phyloP scores from a whole-genome alignment of 805 yeast species.

The Ogataea dorogensis region DNA sequence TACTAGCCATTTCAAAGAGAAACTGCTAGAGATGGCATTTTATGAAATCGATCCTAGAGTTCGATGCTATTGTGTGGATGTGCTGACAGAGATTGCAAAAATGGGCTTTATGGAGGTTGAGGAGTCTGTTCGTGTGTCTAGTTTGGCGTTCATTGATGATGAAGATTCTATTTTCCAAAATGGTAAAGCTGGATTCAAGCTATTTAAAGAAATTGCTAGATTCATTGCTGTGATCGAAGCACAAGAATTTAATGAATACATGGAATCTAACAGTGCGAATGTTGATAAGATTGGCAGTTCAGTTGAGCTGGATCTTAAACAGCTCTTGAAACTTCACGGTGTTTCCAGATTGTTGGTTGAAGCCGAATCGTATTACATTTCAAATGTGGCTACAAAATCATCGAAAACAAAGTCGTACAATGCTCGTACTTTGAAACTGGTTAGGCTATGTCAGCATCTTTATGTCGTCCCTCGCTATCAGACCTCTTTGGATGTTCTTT shows the following conservation, averaged over 20 bases:
- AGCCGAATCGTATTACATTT: constrained; percentile 28
- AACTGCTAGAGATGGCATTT: constrained; percentile 62
- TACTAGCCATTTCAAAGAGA: constrained; percentile 66
- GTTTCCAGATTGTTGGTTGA: constrained; percentile 31
- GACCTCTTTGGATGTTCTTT: constrained; percentile 38
- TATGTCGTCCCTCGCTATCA: constrained; percentile 36
- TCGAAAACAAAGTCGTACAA: constrained; percentile 14
- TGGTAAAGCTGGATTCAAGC: constrained; percentile 27
- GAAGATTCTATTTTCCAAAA: constrained; percentile 27
- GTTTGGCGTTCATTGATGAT: constrained; percentile 31
- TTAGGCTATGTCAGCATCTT: constrained; percentile 33
- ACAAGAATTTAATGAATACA: constrained; percentile 37
- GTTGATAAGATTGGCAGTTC: constrained; percentile 28
- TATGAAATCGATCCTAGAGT: constrained; percentile 57
- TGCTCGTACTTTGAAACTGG: constrained; percentile 20
- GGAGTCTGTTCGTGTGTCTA: constrained; percentile 37
- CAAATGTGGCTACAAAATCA: constrained; percentile 15
- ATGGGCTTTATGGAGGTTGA: constrained; percentile 63
- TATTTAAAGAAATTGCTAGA: constrained; percentile 49
- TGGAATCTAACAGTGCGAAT: constrained; percentile 36
- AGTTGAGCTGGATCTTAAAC: constrained; percentile 29
- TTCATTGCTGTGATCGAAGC: constrained; percentile 47
- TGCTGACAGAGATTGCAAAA: constrained; percentile 54
- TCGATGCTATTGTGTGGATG: constrained; percentile 46
- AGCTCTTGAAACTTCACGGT: constrained; percentile 29